phyloP scores from a whole-genome alignment of 2,329 filamentous ascomycete genomes.

The Ophiocordyceps unilateralis region DNA sequence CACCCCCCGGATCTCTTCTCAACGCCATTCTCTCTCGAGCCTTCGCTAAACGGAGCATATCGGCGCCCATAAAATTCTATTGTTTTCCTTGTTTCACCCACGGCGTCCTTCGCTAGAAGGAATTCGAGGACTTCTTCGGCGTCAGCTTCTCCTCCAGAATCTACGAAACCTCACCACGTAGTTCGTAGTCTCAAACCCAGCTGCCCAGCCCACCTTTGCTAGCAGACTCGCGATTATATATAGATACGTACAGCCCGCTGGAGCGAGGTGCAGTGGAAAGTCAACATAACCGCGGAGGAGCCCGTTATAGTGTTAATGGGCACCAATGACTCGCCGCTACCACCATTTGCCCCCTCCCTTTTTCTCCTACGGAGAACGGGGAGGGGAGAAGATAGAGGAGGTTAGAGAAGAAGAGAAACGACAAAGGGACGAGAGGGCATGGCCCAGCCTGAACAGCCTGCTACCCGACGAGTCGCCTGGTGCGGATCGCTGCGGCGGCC shows the following conservation, averaged over 20 bases:
- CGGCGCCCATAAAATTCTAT: no score
- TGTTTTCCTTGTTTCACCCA: no score
- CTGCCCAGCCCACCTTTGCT: constrained; percentile 7
- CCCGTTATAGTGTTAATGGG: background rate
- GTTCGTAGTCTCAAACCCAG: background rate
- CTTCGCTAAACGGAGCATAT: no score
- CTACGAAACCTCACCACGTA: background rate
- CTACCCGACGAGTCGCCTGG: background rate
- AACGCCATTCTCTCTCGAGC: no score
- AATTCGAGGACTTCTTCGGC: no score
- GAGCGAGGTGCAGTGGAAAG: background rate
- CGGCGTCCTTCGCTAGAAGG: no score
- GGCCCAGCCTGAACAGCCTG: background rate
- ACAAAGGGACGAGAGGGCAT: background rate
- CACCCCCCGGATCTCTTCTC: no score
- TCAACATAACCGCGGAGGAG: background rate
- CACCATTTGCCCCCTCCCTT: background rate
- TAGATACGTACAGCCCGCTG: constrained; percentile 16
- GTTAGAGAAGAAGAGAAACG: constrained; percentile 8
- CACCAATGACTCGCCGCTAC: background rate
- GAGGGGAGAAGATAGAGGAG: constrained; percentile 9
- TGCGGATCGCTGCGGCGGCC: background rate
- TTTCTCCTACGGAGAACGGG: background rate
- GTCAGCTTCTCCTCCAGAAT: background rate
- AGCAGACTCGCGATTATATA: constrained; percentile 12